Base-by-base conservation (phyloP, 805 yeast species). In the Candida coquimbonensis region DNA sequence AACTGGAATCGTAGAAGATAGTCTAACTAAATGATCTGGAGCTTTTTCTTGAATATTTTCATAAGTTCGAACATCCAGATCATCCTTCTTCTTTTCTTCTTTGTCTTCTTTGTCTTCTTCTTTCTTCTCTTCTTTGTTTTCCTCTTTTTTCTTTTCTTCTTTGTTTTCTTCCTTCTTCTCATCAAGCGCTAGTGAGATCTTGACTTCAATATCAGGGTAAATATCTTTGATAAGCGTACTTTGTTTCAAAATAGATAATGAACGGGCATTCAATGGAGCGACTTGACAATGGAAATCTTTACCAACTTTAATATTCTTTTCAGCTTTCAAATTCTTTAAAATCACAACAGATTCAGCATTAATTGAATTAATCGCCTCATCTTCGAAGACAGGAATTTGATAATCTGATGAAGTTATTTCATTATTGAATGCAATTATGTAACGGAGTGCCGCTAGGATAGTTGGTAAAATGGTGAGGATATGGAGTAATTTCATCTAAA, bases 1-100 rank as follows among this genome's bases (percentile, higher is more conserved):
- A 40, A 11, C 41, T 61, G 44, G 77, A 76, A 0, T 43, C 3
- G 42, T 62, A 39, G 77, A 76, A 0, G 87, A 80, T 8, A 83
- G 52, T 39, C 87, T 61, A 0, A 77, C 83, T 45, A 84, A 66
- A 58, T 84, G 90, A 33, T 83, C 60, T 1, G 90, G 89, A 0
- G 80, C 79, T n/a, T 63, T 57, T 1, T 41, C 35, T 50, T 75
- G 80, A 17, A 49, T 45, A n/a, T 41, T 38, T 8, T 47, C 50
- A 5, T 47, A 52, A n/a, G 43, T 49, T 11, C 4, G 7, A 21
- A 44, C 41, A 7, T 46, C 51, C 14, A 14, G 31, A 8, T 29
- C 31, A 3, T 29, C 13, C 9, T 29, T 13, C 1, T 29, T 11
- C 4, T 29, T 29, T 9, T 29, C 31, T 29, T 29, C 31, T 9